Evolutionary conservation across 768 basidiomycete species (phyloP).

Genomic region (Suillus spraguei): DNA sequence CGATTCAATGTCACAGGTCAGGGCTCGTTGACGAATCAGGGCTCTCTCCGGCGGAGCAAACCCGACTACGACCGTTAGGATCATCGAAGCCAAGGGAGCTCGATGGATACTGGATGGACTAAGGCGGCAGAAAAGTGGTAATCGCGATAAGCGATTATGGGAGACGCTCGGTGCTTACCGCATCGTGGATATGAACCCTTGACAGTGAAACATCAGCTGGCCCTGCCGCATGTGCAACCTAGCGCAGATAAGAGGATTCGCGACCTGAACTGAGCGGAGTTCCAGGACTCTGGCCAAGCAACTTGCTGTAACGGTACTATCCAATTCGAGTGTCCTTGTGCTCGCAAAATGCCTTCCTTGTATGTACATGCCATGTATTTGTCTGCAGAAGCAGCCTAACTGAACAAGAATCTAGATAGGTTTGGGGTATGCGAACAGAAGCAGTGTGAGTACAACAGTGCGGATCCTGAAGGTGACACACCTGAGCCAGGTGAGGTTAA

Average conservation of each 20-base stretch:
- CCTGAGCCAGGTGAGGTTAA: not conserved
- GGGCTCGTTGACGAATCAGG: no score
- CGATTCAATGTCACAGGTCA: not conserved
- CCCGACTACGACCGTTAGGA: no score
- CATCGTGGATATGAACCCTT: not conserved
- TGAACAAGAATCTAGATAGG: not conserved
- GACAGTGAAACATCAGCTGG: not conserved
- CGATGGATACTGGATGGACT: not conserved
- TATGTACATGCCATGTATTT: conserved; percentile 5
- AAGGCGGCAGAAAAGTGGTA: not conserved
- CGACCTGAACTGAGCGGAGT: conserved; percentile 4
- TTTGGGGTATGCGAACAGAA: conserved; percentile 4
- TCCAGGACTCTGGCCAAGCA: conserved; percentile 1
- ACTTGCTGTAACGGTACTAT: not conserved
- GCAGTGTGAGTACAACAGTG: not conserved
- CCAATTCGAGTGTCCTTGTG: not conserved
- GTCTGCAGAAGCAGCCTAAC: not conserved
- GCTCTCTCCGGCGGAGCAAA: not conserved
- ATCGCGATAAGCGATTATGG: conserved; percentile 3
- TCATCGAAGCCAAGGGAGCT: not conserved
- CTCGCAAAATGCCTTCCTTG: not conserved
- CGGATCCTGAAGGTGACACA: not conserved
- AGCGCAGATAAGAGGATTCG: conserved; percentile 3
- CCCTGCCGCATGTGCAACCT: not conserved
- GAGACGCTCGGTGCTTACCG: not conserved